Conservation (phyloP, 805 yeast genomes). For the Suhomyces tanzawaensis region DNA sequence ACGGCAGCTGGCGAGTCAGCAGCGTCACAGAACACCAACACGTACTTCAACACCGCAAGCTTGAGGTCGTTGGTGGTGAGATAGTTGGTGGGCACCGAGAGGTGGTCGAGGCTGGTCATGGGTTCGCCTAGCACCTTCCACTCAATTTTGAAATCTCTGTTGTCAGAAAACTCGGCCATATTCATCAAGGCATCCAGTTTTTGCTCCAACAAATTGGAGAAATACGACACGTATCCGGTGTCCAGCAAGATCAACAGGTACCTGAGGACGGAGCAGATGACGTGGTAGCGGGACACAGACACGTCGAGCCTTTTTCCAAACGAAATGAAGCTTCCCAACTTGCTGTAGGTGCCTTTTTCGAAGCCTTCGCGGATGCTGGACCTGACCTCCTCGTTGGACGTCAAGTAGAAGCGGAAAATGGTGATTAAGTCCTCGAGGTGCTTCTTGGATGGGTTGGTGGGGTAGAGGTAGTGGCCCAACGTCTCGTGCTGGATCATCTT, state of each 20-base stretch:
- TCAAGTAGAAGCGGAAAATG: slow-evolving; percentile 50
- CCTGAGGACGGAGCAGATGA: slow-evolving; percentile 32
- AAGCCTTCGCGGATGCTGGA: slow-evolving; percentile 52
- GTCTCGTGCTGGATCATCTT: slow-evolving; percentile 79
- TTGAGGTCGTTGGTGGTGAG: slow-evolving; percentile 17
- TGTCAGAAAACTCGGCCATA: slow-evolving; percentile 42
- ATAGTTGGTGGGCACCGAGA: slow-evolving; percentile 8
- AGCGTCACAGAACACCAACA: slow-evolving; percentile 35
- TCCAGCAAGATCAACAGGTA: slow-evolving; percentile 31
- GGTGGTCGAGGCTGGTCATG: neutral
- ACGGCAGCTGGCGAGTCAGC: slow-evolving; percentile 19
- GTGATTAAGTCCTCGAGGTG: slow-evolving; percentile 20
- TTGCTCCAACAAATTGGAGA: slow-evolving; percentile 17
- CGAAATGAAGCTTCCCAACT: slow-evolving; percentile 62
- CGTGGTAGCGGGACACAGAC: slow-evolving; percentile 48
- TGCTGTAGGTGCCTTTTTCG: slow-evolving; percentile 59
- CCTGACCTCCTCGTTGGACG: slow-evolving; percentile 51
- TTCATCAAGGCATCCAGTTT: slow-evolving; percentile 11
- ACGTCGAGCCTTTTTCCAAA: slow-evolving; percentile 51
- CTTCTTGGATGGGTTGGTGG: slow-evolving; percentile 35
- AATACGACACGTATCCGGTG: slow-evolving; percentile 29
- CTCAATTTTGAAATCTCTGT: slow-evolving; percentile 56
- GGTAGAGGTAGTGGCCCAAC: slow-evolving; percentile 45
- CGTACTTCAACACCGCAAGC: slow-evolving; percentile 37
- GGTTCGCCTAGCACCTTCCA: slow-evolving; percentile 43